Base-by-base conservation (phyloP, 2,329 filamentous ascomycete species). In the Pseudohalonectria lignicola region DNA sequence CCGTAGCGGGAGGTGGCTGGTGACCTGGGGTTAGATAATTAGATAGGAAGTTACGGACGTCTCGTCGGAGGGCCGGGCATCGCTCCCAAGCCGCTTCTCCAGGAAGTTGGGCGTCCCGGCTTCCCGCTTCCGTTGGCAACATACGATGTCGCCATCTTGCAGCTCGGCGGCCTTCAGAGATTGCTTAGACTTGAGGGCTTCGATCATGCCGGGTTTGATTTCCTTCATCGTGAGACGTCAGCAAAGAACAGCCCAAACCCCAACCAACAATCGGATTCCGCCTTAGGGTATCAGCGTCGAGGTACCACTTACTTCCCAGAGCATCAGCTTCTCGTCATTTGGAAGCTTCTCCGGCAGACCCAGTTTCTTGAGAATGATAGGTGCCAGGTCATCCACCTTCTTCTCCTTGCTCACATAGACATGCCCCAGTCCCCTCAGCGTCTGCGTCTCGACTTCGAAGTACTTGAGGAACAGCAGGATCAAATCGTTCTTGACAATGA, bases 181-280 rank as follows among this genome's bases (percentile, higher is more conserved):
- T 53, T 86, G 79, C 63, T 94, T 96, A 0, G 81, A 74, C 61
- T 95, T 96, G 67, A 98, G 82, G 6, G 76, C 72, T 54, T 98
- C 93, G 47, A 98, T 94, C 88, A 96, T 96, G 43, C 79, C 85
- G 37, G 88, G 87, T 62, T 96, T 98, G 62, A 98, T 96, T 65
- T 98, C 92, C 71, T 76, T 41, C 23, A 19, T n/a, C n/a, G n/a
- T n/a, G n/a, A n/a, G n/a, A n/a, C n/a, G n/a, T n/a, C n/a, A n/a
- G n/a, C n/a, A n/a, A n/a, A n/a, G n/a, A n/a, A n/a, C n/a, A n/a
- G n/a, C n/a, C n/a, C n/a, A n/a, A n/a, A n/a, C n/a, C n/a, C n/a
- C n/a, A n/a, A n/a, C n/a, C n/a, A n/a, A n/a, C n/a, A n/a, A n/a
- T n/a, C n/a, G n/a, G n/a, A n/a, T n/a, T n/a, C n/a, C n/a, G n/a